Evolutionary conservation across 805 yeast species (phyloP).

Genomic region (Pichia gijzeniarum): DNA sequence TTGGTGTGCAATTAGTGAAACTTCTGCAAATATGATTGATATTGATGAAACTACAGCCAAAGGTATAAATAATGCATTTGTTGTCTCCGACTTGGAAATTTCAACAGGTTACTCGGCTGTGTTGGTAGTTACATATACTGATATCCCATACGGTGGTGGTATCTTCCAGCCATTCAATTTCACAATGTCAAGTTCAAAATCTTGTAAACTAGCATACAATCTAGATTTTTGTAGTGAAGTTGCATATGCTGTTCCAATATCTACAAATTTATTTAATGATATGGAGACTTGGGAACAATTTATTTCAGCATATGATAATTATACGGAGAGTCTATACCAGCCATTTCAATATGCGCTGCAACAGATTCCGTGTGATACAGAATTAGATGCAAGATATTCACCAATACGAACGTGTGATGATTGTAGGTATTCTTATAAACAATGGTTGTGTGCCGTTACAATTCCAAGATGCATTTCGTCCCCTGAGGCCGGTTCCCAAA

Average conservation of each 20-base stretch:
- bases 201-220: constrained; percentile 71
- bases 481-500: constrained; percentile 34
- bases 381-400: constrained; percentile 60
- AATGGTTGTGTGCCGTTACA: constrained; percentile 86
- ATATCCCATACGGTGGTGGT: constrained; percentile 48
- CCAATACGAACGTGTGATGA: constrained; percentile 68
- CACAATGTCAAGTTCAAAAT: constrained; percentile 42
- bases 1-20: constrained; percentile 65
- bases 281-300: constrained; percentile 31
- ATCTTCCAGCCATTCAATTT: constrained; percentile 53
- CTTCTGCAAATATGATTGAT: not conserved
- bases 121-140: constrained; percentile 43
- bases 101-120: constrained; percentile 62
- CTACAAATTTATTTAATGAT: constrained; percentile 22
- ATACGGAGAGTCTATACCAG: constrained; percentile 48
- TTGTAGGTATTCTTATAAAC: constrained; percentile 63
- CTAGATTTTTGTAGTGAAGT: constrained; percentile 74
- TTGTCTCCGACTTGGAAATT: constrained; percentile 51
- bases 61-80: constrained; percentile 41
- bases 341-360: constrained; percentile 75
- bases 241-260: constrained; percentile 79
- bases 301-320: constrained; percentile 50
- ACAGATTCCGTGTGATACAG: constrained; percentile 69
- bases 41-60: constrained; percentile 21
- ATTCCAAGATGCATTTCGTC: constrained; percentile 77